These are phyloP conservation scores for Naganishia vishniacii DNA, from an alignment of 768 basidiomycete genomes.

Conservation along the genomic window DNA sequence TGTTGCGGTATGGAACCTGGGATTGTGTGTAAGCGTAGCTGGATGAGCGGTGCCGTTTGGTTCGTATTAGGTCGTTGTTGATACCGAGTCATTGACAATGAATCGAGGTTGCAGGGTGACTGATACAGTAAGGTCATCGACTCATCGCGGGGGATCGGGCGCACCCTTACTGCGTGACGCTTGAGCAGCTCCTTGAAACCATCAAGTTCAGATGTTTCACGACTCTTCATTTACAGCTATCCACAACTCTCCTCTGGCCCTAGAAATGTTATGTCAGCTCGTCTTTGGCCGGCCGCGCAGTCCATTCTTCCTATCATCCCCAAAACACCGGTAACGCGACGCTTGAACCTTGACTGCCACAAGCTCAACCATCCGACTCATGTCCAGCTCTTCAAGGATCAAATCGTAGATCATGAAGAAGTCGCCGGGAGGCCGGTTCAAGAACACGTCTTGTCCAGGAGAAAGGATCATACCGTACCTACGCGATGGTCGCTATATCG, in stretches of 20 bases:
- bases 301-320: conserved; percentile 3
- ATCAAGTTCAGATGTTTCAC: not conserved
- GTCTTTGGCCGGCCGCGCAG: conserved; percentile 13
- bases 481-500: conserved; percentile 12
- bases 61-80: not conserved
- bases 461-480: conserved; percentile 5
- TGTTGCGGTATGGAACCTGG: conserved; percentile 10
- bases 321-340: not conserved
- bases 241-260: not conserved
- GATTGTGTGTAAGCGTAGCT: not conserved
- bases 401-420: not conserved
- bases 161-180: no score
- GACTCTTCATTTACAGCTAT: not conserved
- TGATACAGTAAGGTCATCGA: no score
- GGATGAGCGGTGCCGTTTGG: not conserved
- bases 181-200: no score
- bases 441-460: conserved; percentile 9
- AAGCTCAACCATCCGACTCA: conserved; percentile 14
- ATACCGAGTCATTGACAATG: no score
- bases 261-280: not conserved
- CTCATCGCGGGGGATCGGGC: no score
- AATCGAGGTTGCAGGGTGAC: no score
- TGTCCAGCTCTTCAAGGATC: not conserved
- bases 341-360: conserved; percentile 17
- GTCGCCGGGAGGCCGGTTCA: not conserved